Conservation (phyloP, 2,329 filamentous ascomycete genomes). For the Akanthomyces lecanii region DNA sequence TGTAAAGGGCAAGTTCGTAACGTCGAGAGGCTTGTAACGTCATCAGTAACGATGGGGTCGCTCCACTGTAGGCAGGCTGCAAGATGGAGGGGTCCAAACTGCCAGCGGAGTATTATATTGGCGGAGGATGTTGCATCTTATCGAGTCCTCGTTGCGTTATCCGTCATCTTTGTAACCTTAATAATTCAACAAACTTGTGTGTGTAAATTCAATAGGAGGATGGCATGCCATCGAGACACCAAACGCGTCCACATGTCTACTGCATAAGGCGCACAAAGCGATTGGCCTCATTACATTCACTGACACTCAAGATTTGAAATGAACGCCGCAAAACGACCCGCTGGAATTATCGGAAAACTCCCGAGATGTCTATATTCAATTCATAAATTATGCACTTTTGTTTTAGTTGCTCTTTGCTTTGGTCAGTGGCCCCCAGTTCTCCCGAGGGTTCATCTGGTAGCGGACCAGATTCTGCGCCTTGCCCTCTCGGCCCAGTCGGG, state of each 20-base stretch:
- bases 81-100: background rate
- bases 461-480: constrained; percentile 67
- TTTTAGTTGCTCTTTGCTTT: constrained; percentile 56
- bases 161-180: background rate
- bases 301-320: no score
- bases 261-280: background rate
- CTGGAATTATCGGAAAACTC: background rate
- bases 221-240: background rate
- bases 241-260: background rate
- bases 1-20: background rate
- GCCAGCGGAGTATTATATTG: background rate
- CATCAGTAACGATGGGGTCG: background rate
- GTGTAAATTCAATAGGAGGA: background rate
- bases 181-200: background rate
- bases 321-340: background rate
- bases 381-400: constrained; percentile 31
- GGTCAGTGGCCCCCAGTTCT: constrained; percentile 89
- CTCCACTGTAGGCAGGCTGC: constrained; percentile 2
- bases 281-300: background rate
- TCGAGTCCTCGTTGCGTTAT: constrained; percentile 3
- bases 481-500: constrained; percentile 66
- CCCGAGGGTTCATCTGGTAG: constrained; percentile 84
- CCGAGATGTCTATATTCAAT: background rate
- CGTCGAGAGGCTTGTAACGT: background rate
- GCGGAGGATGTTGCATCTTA: constrained; percentile 3